Conservation (phyloP, 2,329 filamentous ascomycete species). For the Parastagonospora nodorum region DNA sequence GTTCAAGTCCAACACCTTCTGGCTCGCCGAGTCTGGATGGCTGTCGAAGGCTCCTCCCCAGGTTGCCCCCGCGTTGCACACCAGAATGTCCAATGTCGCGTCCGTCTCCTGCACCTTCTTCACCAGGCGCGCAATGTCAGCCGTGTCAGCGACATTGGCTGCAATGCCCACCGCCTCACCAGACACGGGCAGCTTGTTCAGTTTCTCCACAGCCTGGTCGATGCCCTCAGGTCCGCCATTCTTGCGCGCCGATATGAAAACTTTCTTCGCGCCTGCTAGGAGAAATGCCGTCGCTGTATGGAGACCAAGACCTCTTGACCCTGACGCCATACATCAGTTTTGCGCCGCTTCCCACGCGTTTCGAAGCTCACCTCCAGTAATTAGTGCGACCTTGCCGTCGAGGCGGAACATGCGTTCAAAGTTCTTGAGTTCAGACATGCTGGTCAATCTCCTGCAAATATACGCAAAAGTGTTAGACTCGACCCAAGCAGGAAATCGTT, state of each 20-base stretch:
- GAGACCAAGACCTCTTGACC: conserved; percentile 47
- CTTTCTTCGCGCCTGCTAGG: conserved; percentile 46
- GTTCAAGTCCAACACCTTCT: conserved; percentile 48
- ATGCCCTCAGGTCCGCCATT: conserved; percentile 45
- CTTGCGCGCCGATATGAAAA: conserved; percentile 48
- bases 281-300: conserved; percentile 48
- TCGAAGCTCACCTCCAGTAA: conserved; percentile 38
- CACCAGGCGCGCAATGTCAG: conserved; percentile 43
- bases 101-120: conserved; percentile 38
- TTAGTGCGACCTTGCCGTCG: conserved; percentile 45
- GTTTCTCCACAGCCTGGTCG: conserved; percentile 44
- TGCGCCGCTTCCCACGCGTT: neutral
- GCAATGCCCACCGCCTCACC: conserved; percentile 44
- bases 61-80: conserved; percentile 48
- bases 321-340: conserved; percentile 19
- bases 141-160: conserved; percentile 45
- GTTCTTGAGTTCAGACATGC: conserved; percentile 40
- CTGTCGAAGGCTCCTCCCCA: conserved; percentile 48
- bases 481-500: neutral
- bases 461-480: neutral
- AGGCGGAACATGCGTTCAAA: conserved; percentile 45
- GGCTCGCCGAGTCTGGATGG: conserved; percentile 41
- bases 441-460: conserved; percentile 8
- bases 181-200: conserved; percentile 44
- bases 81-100: conserved; percentile 44